A percentile compares a stretch with the other conserved stretches of the same genome.
Evolutionary conservation across 2,329 filamentous ascomycete genomes (phyloP).

Genomic region (Aspergillus jensenii): DNA sequence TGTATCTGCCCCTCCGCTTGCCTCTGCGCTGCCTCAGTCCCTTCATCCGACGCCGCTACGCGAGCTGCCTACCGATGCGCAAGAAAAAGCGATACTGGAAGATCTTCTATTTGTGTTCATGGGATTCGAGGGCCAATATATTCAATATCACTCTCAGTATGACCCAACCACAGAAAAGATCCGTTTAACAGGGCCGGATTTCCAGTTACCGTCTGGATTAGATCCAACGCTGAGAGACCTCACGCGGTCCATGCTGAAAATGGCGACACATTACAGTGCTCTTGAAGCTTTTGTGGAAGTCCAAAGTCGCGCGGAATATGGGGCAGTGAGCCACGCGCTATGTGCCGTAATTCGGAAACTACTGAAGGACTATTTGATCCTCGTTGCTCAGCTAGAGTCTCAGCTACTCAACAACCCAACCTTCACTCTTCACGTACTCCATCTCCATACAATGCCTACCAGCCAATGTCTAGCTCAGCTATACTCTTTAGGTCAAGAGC

Average conservation of each 20-base stretch:
- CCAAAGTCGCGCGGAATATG: slow-evolving; percentile 88
- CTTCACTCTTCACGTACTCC: slow-evolving; percentile 91
- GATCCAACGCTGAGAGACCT: slow-evolving; percentile 91
- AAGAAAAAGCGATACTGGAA: slow-evolving; percentile 84
- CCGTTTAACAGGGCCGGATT: slow-evolving; percentile 77
- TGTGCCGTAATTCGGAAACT: slow-evolving; percentile 93
- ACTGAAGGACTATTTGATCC: slow-evolving; percentile 87
- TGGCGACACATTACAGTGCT: slow-evolving; percentile 90
- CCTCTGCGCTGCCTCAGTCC: slow-evolving; percentile 66
- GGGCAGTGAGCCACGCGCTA: slow-evolving; percentile 89
- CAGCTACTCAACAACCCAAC: slow-evolving; percentile 84
- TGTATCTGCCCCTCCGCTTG: slow-evolving; percentile 61
- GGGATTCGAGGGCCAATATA: slow-evolving; percentile 98
- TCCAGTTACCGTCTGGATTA: slow-evolving; percentile 75
- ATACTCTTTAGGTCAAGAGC: slow-evolving; percentile 81
- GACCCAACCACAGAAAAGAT: slow-evolving; percentile 84
- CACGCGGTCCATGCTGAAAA: slow-evolving; percentile 83
- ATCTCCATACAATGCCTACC: slow-evolving; percentile 86
- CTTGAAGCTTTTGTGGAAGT: slow-evolving; percentile 92
- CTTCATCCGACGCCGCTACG: slow-evolving; percentile 68
- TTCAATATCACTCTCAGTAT: slow-evolving; percentile 80
- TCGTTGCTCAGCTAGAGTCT: slow-evolving; percentile 90
- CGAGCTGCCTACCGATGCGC: slow-evolving; percentile 72
- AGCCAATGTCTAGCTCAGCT: slow-evolving; percentile 89
- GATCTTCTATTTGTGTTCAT: slow-evolving; percentile 94